Evolutionary conservation across 805 yeast genomes (phyloP).

Genomic region (Komagataella populi): DNA sequence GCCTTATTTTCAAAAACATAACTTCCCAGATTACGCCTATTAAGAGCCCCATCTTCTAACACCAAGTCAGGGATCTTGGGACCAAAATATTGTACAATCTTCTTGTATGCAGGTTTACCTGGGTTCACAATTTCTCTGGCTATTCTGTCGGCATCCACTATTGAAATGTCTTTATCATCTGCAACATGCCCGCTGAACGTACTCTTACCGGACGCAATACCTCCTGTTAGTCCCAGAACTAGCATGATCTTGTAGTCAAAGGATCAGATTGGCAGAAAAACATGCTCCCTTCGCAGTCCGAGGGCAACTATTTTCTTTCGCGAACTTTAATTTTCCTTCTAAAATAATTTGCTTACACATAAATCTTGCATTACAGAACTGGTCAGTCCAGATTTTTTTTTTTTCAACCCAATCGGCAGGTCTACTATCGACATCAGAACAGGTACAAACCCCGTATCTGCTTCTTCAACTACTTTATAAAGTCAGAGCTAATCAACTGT

Average conservation of each 20-base stretch:
- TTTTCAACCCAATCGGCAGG: not conserved
- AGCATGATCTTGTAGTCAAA: slow-evolving; percentile 36
- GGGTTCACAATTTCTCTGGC: slow-evolving; percentile 83
- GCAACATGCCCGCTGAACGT: slow-evolving; percentile 59
- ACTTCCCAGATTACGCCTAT: slow-evolving; percentile 64
- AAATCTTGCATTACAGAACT: not conserved
- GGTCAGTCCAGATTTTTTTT: not conserved
- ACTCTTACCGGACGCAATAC: slow-evolving; percentile 93
- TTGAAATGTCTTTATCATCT: slow-evolving; percentile 35
- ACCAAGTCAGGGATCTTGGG: slow-evolving; percentile 37
- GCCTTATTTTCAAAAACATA: slow-evolving; percentile 61
- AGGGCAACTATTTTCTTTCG: not conserved
- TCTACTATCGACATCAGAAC: not conserved
- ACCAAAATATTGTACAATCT: slow-evolving; percentile 49
- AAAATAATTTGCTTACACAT: not conserved
- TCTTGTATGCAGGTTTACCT: slow-evolving; percentile 54
- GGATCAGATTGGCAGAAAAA: too few species aligned
- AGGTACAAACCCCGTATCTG: slow-evolving; percentile 4
- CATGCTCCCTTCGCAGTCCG: not conserved
- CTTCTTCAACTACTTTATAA: slow-evolving; percentile 6
- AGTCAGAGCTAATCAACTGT: slow-evolving; percentile 1
- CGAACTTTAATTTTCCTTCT: not conserved
- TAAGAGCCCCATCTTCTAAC: slow-evolving; percentile 33
- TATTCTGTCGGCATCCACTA: slow-evolving; percentile 84
- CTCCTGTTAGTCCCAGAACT: slow-evolving; percentile 92